These are phyloP conservation scores for Daldinia vernicosa DNA, from an alignment of 495 filamentous ascomycete species.

Conservation along the genomic window DNA sequence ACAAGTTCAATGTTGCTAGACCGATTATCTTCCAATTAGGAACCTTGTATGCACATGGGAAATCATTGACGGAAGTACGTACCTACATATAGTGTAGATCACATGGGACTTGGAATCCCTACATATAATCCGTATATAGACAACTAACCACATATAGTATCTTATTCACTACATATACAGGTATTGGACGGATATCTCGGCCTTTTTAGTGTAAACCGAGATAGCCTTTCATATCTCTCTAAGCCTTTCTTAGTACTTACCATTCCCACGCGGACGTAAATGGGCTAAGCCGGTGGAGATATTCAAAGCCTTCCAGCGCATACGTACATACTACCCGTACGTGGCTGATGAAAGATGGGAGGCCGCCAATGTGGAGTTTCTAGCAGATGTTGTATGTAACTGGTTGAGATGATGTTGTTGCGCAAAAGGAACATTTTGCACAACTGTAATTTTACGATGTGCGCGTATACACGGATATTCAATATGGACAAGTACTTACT, in stretches of 20 bases:
- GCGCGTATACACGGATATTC: background rate
- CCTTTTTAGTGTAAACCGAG: conserved; percentile 23
- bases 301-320: conserved; percentile 12
- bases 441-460: background rate
- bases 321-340: conserved; percentile 23
- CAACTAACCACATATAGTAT: background rate
- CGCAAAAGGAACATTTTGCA: conserved; percentile 16
- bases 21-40: conserved; percentile 1
- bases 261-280: background rate
- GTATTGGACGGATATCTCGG: conserved; percentile 23
- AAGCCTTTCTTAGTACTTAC: background rate
- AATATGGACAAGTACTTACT: background rate
- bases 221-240: background rate
- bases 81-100: background rate
- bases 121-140: background rate
- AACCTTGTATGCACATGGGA: background rate
- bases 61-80: background rate
- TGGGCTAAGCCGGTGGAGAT: conserved; percentile 5
- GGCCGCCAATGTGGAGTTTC: conserved; percentile 27
- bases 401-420: conserved; percentile 13
- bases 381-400: conserved; percentile 1
- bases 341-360: conserved; percentile 34
- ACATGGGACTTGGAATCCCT: background rate
- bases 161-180: background rate
- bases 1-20: background rate